Evolutionary conservation across 495 filamentous ascomycete species (phyloP).

Genomic region (Lasiosphaeris hirsuta): DNA sequence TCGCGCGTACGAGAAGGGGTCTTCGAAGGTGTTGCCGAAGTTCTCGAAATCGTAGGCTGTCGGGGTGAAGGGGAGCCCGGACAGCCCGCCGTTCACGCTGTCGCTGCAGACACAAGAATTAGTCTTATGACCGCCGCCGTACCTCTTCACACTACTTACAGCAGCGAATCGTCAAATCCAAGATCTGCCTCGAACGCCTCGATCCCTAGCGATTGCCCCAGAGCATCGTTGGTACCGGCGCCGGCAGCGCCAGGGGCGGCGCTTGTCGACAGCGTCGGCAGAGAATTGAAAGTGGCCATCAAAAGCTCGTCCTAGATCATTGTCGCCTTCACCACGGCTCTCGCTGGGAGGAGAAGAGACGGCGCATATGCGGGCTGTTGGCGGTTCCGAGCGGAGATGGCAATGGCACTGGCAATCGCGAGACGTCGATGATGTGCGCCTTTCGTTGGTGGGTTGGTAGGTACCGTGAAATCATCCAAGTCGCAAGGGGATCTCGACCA

Average conservation of each 20-base stretch:
- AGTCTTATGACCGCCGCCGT: not conserved
- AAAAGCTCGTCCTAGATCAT: slow-evolving; percentile 24
- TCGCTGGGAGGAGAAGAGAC: not conserved
- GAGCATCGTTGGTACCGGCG: slow-evolving; percentile 25
- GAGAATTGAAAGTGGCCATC: slow-evolving; percentile 50
- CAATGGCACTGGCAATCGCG: too few species aligned
- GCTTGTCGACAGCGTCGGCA: slow-evolving; percentile 39
- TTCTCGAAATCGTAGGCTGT: slow-evolving; percentile 52
- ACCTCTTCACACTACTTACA: slow-evolving; percentile 30
- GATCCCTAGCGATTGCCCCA: slow-evolving; percentile 35
- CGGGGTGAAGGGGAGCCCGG: slow-evolving; percentile 50
- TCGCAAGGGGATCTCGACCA: too few species aligned
- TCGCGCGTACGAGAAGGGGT: slow-evolving; percentile 58
- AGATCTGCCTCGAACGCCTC: slow-evolving; percentile 39
- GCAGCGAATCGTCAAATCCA: slow-evolving; percentile 44
- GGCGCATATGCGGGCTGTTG: too few species aligned
- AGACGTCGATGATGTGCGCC: too few species aligned
- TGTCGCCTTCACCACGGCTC: slow-evolving; percentile 18
- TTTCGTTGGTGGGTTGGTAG: too few species aligned
- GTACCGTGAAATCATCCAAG: too few species aligned
- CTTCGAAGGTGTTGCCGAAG: slow-evolving; percentile 61
- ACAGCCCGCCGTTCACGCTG: slow-evolving; percentile 39
- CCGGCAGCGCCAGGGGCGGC: slow-evolving; percentile 29
- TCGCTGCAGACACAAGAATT: slow-evolving; percentile 28
- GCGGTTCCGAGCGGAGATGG: too few species aligned